Conservation (phyloP, 2,329 filamentous ascomycete species). For the Pseudogymnoascus sp. region DNA sequence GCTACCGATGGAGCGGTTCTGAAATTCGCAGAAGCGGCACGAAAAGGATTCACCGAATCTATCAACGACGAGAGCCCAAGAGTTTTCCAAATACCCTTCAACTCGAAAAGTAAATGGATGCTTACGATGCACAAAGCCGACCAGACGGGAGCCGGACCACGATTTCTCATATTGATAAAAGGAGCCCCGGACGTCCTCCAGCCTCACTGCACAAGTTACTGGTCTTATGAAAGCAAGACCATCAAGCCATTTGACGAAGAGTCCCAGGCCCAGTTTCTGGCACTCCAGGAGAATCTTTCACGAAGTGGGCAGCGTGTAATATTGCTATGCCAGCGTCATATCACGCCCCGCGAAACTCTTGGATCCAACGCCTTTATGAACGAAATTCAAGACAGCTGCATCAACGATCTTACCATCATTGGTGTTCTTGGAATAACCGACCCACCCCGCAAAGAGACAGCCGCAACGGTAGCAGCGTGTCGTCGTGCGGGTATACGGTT, state of each 20-base stretch:
- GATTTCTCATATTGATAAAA: constrained; percentile 11
- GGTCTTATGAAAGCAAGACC: constrained; percentile 22
- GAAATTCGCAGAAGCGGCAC: constrained; percentile 28
- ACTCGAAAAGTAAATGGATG: constrained; percentile 45
- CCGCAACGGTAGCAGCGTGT: constrained; percentile 47
- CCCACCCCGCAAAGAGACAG: constrained; percentile 48
- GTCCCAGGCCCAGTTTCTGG: constrained; percentile 28
- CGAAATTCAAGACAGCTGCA: constrained; percentile 33
- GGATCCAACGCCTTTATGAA: constrained; percentile 41
- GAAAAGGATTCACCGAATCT: constrained; percentile 15
- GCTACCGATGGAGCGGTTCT: constrained; percentile 37
- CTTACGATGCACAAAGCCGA: constrained; percentile 26
- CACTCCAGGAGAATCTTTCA: constrained; percentile 33
- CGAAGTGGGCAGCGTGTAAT: constrained; percentile 37
- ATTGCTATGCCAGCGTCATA: constrained; percentile 33
- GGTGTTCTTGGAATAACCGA: constrained; percentile 45
- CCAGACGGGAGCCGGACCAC: constrained; percentile 10
- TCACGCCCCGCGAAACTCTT: constrained; percentile 21
- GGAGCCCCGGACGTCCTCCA: constrained; percentile 17
- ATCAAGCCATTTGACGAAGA: constrained; percentile 29
- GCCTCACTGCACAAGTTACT: constrained; percentile 19
- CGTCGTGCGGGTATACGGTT: constrained; percentile 61
- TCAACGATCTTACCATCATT: constrained; percentile 38
- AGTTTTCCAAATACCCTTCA: constrained; percentile 38
- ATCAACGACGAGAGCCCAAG: constrained; percentile 19